phyloP scores from a whole-genome alignment of 805 yeast species.

The Saturnispora galanensis region DNA sequence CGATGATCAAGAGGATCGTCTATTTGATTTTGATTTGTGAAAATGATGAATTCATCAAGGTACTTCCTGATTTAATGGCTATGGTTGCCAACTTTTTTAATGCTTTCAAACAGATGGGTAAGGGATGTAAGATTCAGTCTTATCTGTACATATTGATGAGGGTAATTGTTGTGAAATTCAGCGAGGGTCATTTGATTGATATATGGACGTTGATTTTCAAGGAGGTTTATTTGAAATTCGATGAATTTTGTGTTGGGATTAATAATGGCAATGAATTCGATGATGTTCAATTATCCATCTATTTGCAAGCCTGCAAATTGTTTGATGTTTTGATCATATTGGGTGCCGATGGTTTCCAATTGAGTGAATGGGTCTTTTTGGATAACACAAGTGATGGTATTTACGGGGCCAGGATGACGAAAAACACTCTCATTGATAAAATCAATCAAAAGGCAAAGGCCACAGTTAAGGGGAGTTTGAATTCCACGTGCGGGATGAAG shows the following conservation, averaged over 20 bases:
- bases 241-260: constrained; percentile 22
- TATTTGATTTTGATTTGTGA: constrained; percentile 57
- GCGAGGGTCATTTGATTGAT: constrained; percentile 53
- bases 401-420: constrained; percentile 14
- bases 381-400: constrained; percentile 39
- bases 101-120: constrained; percentile 19
- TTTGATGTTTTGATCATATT: constrained; percentile 64
- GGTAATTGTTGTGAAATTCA: constrained; percentile 51
- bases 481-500: constrained; percentile 15
- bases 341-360: constrained; percentile 66
- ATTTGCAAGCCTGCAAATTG: constrained; percentile 59
- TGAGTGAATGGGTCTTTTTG: constrained; percentile 79
- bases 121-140: constrained; percentile 24
- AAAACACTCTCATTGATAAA: constrained; percentile 29
- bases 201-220: constrained; percentile 63
- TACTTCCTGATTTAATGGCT: constrained; percentile 36
- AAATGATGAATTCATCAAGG: constrained; percentile 43
- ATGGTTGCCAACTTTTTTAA: constrained; percentile 24
- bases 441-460: constrained; percentile 19
- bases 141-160: constrained; percentile 53
- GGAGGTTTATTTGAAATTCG: constrained; percentile 45
- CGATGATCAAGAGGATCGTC: constrained; percentile 46
- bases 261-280: not conserved
- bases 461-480: constrained; percentile 28
- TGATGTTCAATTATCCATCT: too few species aligned